Conservation (phyloP, 2,329 filamentous ascomycete species). For the Hypoxylon sp. region DNA sequence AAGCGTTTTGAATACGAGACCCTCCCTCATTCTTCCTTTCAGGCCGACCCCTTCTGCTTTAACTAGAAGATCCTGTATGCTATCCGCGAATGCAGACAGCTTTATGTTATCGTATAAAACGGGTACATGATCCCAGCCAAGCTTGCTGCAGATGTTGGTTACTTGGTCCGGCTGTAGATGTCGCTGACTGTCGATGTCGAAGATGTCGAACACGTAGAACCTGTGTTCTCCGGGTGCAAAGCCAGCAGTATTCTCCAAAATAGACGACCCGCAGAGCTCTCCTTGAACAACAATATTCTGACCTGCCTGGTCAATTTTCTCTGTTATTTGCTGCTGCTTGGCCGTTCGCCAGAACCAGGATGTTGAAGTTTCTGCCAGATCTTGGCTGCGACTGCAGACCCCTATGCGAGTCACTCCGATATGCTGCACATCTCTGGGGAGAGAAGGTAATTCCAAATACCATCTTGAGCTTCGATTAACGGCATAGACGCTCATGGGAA, state of each 20-base stretch:
- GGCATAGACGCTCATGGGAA: conserved; percentile 13
- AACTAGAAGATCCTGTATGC: neutral
- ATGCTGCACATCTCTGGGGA: neutral
- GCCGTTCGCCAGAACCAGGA: conserved; percentile 1
- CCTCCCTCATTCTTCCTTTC: conserved; percentile 8
- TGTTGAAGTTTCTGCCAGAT: neutral
- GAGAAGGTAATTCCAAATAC: neutral
- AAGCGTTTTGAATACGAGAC: conserved; percentile 4
- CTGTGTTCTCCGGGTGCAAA: conserved; percentile 44
- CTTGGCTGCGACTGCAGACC: neutral
- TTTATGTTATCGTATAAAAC: conserved; percentile 16
- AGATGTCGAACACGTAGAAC: conserved; percentile 48
- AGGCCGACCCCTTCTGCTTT: conserved; percentile 2
- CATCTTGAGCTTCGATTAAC: neutral
- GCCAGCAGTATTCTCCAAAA: conserved; percentile 49
- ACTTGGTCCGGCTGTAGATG: conserved; percentile 17
- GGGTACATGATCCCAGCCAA: conserved; percentile 40
- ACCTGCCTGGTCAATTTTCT: conserved; percentile 5
- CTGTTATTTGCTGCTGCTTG: conserved; percentile 7
- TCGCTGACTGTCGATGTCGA: conserved; percentile 39
- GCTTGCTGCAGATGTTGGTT: conserved; percentile 22
- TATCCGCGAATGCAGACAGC: conserved; percentile 1
- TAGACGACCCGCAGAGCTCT: conserved; percentile 6
- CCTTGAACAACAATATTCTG: conserved; percentile 6
- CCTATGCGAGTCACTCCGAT: conserved; percentile 2